Conservation (phyloP, 495 filamentous ascomycete genomes). For the Xylaria scruposa region DNA sequence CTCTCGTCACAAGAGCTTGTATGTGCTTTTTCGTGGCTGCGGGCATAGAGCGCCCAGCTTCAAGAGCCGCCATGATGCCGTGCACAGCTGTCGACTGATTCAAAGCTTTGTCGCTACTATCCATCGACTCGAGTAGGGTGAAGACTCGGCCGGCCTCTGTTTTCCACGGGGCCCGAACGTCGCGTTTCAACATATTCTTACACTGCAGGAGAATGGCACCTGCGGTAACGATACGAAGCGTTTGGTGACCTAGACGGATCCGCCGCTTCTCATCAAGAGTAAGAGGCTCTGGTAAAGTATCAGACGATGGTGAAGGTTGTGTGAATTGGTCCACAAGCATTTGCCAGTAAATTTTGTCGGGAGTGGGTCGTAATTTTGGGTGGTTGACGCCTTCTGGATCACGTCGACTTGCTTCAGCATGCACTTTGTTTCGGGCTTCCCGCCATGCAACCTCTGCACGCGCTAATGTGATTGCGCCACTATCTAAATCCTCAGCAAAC, state of each 20-base stretch:
- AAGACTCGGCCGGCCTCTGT: conserved; percentile 80
- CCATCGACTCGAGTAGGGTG: conserved; percentile 52
- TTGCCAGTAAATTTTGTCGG: conserved; percentile 81
- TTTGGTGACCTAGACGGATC: conserved; percentile 66
- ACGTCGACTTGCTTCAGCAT: conserved; percentile 73
- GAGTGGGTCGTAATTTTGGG: conserved; percentile 59
- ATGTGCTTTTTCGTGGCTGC: conserved; percentile 65
- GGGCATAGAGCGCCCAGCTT: conserved; percentile 83
- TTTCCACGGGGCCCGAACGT: conserved; percentile 89
- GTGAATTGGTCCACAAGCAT: conserved; percentile 67
- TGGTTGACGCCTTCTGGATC: conserved; percentile 72
- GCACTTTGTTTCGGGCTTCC: conserved; percentile 68
- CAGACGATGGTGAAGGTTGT: conserved; percentile 53
- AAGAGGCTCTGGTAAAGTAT: conserved; percentile 82
- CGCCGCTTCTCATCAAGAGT: conserved; percentile 78
- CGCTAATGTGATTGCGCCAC: conserved; percentile 62
- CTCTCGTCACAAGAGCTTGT: conserved; percentile 57
- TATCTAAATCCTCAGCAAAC: conserved; percentile 74
- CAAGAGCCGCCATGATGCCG: conserved; percentile 77
- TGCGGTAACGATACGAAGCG: conserved; percentile 78
- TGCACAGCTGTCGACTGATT: conserved; percentile 62
- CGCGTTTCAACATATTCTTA: conserved; percentile 94
- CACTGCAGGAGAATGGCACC: conserved; percentile 84
- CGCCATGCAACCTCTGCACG: conserved; percentile 77
- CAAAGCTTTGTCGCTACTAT: conserved; percentile 40